Evolutionary conservation across 2,329 filamentous ascomycete species (phyloP).

Genomic region (Hypoxylon sp.): DNA sequence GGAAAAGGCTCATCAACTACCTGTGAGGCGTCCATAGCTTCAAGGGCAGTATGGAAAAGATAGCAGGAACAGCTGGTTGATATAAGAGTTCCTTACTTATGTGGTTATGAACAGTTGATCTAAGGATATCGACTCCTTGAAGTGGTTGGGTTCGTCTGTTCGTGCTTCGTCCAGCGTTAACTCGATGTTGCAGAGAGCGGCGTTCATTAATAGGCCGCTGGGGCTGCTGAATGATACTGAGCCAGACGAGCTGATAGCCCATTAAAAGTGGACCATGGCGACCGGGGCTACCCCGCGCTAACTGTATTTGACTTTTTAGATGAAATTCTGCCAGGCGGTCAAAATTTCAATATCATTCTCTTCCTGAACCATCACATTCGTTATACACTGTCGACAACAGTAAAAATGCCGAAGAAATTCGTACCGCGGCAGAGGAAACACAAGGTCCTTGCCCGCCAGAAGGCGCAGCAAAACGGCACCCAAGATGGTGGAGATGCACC

Average conservation of each 20-base stretch:
- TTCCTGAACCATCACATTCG: slow-evolving; percentile 35
- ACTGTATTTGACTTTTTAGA: slow-evolving; percentile 19
- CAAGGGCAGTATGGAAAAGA: slow-evolving; percentile 22
- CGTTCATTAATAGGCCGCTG: background rate
- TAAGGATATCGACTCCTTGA: background rate
- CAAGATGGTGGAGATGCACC: slow-evolving; percentile 57
- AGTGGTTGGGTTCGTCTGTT: background rate
- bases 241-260: background rate
- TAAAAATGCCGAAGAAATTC: slow-evolving; percentile 68
- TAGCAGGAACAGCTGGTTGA: background rate
- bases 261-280: background rate
- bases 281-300: slow-evolving; percentile 50
- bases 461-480: slow-evolving; percentile 61
- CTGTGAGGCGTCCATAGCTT: slow-evolving; percentile 59
- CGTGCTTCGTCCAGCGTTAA: background rate
- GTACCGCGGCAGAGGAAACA: slow-evolving; percentile 77
- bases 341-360: slow-evolving; percentile 51
- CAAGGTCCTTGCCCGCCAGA: slow-evolving; percentile 76
- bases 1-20: slow-evolving; percentile 75
- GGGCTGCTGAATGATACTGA: background rate
- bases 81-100: background rate
- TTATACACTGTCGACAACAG: slow-evolving; percentile 22
- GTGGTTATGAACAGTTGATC: background rate
- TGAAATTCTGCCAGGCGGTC: slow-evolving; percentile 54
- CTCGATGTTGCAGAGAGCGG: background rate